Percentiles rank a stretch among this genome's conserved stretches.
These are phyloP conservation scores for Lentinula sp. DNA, from an alignment of 768 basidiomycete genomes.

Conservation along the genomic window DNA sequence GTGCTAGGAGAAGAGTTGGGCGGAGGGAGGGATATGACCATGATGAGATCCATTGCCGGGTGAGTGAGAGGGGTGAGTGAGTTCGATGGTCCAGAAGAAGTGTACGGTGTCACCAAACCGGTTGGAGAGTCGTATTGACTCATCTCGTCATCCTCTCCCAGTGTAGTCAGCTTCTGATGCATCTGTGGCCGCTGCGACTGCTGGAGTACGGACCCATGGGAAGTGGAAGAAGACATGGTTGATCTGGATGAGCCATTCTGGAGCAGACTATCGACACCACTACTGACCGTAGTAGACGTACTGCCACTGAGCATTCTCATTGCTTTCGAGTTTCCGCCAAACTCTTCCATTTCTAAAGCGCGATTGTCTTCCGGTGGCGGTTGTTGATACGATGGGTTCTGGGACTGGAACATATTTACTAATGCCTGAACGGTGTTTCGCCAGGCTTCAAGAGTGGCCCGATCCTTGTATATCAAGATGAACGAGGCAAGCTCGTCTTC, in stretches of 20 bases:
- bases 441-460: slow-evolving; percentile 87
- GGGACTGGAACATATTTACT: slow-evolving; percentile 63
- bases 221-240: slow-evolving; percentile 70
- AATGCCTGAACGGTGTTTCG: slow-evolving; percentile 74
- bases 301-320: slow-evolving; percentile 78
- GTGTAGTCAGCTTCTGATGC: slow-evolving; percentile 50
- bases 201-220: slow-evolving; percentile 49
- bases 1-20: slow-evolving; percentile 67
- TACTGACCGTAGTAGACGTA: slow-evolving; percentile 59
- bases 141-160: slow-evolving; percentile 69
- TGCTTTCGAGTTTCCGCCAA: slow-evolving; percentile 70
- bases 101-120: slow-evolving; percentile 61
- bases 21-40: slow-evolving; percentile 84
- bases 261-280: slow-evolving; percentile 54
- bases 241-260: slow-evolving; percentile 63
- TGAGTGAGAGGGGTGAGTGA: slow-evolving; percentile 78
- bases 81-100: slow-evolving; percentile 71
- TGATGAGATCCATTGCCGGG: slow-evolving; percentile 85
- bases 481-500: slow-evolving; percentile 96
- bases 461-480: slow-evolving; percentile 92
- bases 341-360: slow-evolving; percentile 62
- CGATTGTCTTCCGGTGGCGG: slow-evolving; percentile 22
- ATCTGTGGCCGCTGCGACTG: slow-evolving; percentile 23
- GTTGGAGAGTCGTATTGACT: slow-evolving; percentile 48
- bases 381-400: slow-evolving; percentile 29